These are phyloP conservation scores for Xylaria castorea DNA, from an alignment of 495 filamentous ascomycete genomes.

Conservation along the genomic window DNA sequence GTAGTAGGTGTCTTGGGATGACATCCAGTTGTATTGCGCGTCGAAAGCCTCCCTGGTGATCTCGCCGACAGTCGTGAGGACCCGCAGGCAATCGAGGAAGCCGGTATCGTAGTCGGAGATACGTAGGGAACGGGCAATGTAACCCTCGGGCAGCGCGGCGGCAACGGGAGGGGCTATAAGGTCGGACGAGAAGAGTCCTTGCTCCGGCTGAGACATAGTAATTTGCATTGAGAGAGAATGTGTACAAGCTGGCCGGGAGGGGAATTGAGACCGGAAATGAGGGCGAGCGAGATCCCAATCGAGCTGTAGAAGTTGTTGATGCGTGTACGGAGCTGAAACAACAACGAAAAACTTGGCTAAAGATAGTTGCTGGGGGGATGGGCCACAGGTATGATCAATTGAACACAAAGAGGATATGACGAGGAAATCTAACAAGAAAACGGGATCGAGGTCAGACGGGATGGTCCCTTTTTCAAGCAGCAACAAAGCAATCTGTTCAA, in stretches of 20 bases:
- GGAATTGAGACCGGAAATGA: conserved; percentile 11
- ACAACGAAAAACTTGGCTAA: neutral
- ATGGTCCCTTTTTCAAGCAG: neutral
- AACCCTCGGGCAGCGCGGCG: conserved; percentile 75
- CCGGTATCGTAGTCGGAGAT: conserved; percentile 76
- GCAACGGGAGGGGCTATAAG: conserved; percentile 80
- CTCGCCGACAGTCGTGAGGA: conserved; percentile 92
- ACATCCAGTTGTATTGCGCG: conserved; percentile 85
- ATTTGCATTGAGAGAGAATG: conserved; percentile 1
- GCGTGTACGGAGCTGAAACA: neutral
- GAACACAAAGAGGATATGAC: neutral
- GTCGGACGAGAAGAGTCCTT: conserved; percentile 74
- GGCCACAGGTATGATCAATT: neutral
- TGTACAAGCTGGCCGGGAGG: neutral
- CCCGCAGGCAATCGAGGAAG: conserved; percentile 89
- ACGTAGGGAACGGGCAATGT: conserved; percentile 81
- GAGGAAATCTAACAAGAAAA: neutral
- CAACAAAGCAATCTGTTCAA: neutral
- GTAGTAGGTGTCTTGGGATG: conserved; percentile 79
- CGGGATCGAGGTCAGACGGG: neutral
- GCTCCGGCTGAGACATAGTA: conserved; percentile 39
- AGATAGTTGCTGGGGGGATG: neutral
- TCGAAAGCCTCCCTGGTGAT: conserved; percentile 77
- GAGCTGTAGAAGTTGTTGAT: neutral
- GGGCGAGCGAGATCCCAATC: neutral